Percentiles rank a stretch among this genome's conserved stretches.
These are phyloP conservation scores for Dionaea muscipula DNA, from an alignment of 179 eudicot genomes.

Conservation along the genomic window DNA sequence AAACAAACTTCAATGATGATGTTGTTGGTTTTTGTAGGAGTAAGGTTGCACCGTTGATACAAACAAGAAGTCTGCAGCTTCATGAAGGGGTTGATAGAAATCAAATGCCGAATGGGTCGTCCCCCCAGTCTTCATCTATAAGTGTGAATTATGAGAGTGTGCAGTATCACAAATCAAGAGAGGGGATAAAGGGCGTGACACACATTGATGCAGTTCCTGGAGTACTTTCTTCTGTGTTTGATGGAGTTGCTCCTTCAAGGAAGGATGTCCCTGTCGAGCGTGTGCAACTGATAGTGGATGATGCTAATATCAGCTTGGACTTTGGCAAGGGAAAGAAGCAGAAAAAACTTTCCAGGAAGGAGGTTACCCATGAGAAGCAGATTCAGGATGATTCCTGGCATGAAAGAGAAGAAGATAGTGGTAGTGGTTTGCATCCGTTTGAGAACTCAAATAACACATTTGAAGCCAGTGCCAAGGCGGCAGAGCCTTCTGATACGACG, in stretches of 20 bases:
- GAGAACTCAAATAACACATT: constrained; percentile 30
- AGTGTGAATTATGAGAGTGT: constrained; percentile 37
- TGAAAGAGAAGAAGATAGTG: constrained; percentile 27
- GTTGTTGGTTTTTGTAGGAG: constrained; percentile 1
- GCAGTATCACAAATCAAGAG: constrained; percentile 30
- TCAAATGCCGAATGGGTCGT: constrained; percentile 8
- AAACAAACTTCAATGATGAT: no score
- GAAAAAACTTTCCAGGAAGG: constrained; percentile 23
- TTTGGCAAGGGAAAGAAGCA: constrained; percentile 23
- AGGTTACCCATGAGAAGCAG: constrained; percentile 22
- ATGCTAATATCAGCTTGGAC: constrained; percentile 15
- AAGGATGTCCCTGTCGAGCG: constrained; percentile 22
- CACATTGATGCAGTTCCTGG: constrained; percentile 50
- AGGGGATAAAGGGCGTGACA: constrained; percentile 34
- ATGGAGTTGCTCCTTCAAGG: constrained; percentile 31
- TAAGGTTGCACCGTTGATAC: neutral
- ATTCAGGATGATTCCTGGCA: constrained; percentile 15
- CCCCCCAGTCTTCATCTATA: constrained; percentile 26
- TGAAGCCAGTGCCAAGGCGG: constrained; percentile 27
- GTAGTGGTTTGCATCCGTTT: constrained; percentile 23
- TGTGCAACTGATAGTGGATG: constrained; percentile 8
- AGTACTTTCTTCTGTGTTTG: constrained; percentile 35
- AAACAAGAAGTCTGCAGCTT: constrained; percentile 16
- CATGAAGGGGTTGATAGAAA: neutral
- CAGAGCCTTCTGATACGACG: constrained; percentile 27